These are phyloP conservation scores for Soucietia sequanensis DNA, from an alignment of 805 yeast species.

Conservation along the genomic window DNA sequence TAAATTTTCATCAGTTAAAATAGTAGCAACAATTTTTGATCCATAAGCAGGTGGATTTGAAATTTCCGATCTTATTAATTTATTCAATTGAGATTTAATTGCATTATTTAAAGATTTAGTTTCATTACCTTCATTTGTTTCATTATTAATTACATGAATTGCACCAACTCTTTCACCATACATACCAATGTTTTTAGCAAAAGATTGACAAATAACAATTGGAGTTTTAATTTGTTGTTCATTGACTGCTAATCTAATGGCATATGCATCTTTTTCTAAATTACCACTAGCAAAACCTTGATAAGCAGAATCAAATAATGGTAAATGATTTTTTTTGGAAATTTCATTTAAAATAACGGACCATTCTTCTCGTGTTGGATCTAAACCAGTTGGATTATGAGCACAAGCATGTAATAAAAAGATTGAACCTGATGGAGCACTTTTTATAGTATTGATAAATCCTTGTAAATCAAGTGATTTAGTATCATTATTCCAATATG, in stretches of 20 bases:
- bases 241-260: conserved; percentile 64
- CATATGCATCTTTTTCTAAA: conserved; percentile 78
- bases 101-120: conserved; percentile 47
- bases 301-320: conserved; percentile 90
- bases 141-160: conserved; percentile 68
- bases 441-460: conserved; percentile 56
- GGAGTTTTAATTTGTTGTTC: conserved; percentile 27
- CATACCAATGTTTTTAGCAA: conserved; percentile 95
- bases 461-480: conserved; percentile 74
- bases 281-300: conserved; percentile 96
- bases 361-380: conserved; percentile 88
- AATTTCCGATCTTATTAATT: conserved; percentile 76
- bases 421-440: conserved; percentile 73
- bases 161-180: conserved; percentile 98
- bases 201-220: conserved; percentile 80
- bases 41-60: conserved; percentile 97
- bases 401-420: conserved; percentile 93
- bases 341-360: conserved; percentile 59
- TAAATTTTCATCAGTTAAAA: conserved; percentile 66
- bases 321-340: conserved; percentile 63
- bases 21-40: conserved; percentile 80
- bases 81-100: conserved; percentile 71
- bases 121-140: conserved; percentile 18
- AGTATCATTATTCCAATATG: conserved; percentile 79
- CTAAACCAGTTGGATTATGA: conserved; percentile 97